Base-by-base conservation (phyloP, 352 stramenopile species). In the Paralagenidium karlingii region DNA sequence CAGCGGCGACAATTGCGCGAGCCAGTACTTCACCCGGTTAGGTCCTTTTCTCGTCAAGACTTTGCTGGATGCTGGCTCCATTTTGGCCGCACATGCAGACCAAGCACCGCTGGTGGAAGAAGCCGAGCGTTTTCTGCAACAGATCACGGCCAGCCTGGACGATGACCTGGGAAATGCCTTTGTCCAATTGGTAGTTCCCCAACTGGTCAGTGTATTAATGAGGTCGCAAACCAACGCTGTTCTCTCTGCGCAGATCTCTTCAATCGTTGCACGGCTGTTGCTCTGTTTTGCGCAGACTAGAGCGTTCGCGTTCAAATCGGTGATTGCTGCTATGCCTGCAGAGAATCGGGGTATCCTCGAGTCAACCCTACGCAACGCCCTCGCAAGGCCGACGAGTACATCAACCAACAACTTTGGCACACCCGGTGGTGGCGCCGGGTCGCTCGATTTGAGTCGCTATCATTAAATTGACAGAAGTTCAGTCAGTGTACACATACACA, bases 171-270 rank as follows among this genome's bases (percentile, higher is more conserved):
- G 64, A 4, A 40, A 53, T 3, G 39, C 55, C 18, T 82, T 84
- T 45, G 75, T 85, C 19, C 49, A 55, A 13, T 49, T 85, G 31
- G 43, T 85, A 39, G 55, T 85, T 7, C 66, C 75, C 4, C 65
- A 63, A 48, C 42, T 88, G 24, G 56, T 60, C 6, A 34, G 19
- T 24, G 27, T 83, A 12, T 47, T 81, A 5, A 48, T 43, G 27
- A 49, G 48, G 22, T 26, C 28, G 19, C 45, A 13, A 24, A 25
- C 34, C 3, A 56, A 68, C 45, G 45, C 55, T 12, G 34, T 51
- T 3, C 29, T 32, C 30, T 31, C 29, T n/a, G 25, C 38, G 1
- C 13, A 25, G 7, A 24, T 58, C 24, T 13, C 31, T 3, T 34
- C 28, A 5, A 50, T 61, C 11, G 21, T 82, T 19, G 52, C 56